A percentile compares a stretch with the other conserved stretches of the same genome.
Conservation (phyloP, 805 yeast genomes). For the Sugiyamaella floridensis region DNA sequence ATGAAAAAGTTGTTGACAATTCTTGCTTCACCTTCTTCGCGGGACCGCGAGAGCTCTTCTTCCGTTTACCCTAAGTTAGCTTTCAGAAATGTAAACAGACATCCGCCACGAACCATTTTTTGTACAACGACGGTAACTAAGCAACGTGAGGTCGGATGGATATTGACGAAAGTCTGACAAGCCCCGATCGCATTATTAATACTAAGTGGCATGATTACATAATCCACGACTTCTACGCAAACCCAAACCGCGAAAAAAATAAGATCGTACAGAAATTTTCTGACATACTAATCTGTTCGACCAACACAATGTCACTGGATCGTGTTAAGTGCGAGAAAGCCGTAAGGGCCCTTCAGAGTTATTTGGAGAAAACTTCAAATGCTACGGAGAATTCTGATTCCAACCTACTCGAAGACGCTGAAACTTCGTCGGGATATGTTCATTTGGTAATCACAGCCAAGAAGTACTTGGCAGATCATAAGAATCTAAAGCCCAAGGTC, state of each 20-base stretch:
- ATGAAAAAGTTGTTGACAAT: slow-evolving; percentile 76
- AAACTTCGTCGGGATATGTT: slow-evolving; percentile 39
- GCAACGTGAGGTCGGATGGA: neutral
- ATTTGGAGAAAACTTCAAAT: slow-evolving; percentile 34
- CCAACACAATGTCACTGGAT: slow-evolving; percentile 16
- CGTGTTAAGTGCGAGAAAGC: slow-evolving; percentile 29
- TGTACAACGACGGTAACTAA: neutral
- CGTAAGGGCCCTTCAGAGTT: slow-evolving; percentile 56
- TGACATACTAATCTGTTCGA: neutral
- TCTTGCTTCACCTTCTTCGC: slow-evolving; percentile 68
- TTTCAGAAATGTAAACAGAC: neutral
- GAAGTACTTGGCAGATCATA: slow-evolving; percentile 54
- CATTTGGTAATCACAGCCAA: slow-evolving; percentile 60
- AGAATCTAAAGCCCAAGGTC: slow-evolving; percentile 39
- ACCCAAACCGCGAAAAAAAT: slow-evolving; percentile 1
- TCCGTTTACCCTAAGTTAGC: slow-evolving; percentile 60
- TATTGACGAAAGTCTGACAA: neutral
- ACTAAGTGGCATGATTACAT: neutral
- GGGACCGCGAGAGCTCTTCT: slow-evolving; percentile 78
- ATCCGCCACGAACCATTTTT: neutral
- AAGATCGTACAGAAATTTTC: neutral
- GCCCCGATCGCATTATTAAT: too few relatives aligned
- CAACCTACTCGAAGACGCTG: slow-evolving; percentile 53
- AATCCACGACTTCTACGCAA: neutral
- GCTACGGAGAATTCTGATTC: slow-evolving; percentile 33